These are phyloP conservation scores for Sporothrix inflata DNA, from an alignment of 2,329 filamentous ascomycete species.

Conservation along the genomic window DNA sequence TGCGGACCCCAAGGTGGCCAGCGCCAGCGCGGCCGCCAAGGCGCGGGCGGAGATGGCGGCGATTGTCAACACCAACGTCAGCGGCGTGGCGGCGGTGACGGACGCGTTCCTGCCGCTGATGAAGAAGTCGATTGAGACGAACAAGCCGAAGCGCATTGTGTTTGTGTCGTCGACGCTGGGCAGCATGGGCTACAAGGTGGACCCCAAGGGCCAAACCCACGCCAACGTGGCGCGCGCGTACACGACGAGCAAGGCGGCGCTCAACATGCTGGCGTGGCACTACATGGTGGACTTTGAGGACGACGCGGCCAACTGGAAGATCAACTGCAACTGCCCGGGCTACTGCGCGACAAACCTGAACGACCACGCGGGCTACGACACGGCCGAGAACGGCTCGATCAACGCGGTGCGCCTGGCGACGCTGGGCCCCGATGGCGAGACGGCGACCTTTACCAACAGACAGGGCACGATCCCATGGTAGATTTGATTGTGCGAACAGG, in stretches of 20 bases:
- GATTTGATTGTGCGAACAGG: no score
- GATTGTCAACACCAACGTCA: conserved; percentile 35
- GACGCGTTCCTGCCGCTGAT: conserved; percentile 42
- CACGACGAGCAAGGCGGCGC: conserved; percentile 37
- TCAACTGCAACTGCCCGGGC: conserved; percentile 46
- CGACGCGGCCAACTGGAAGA: conserved; percentile 38
- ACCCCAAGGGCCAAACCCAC: conserved; percentile 29
- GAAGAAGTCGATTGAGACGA: conserved; percentile 35
- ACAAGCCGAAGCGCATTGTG: conserved; percentile 35
- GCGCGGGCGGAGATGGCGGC: not conserved
- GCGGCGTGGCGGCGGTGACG: conserved; percentile 39
- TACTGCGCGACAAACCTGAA: conserved; percentile 41
- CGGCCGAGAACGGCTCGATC: conserved; percentile 39
- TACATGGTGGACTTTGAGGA: conserved; percentile 41
- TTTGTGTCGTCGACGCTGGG: conserved; percentile 37
- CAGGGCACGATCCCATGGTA: conserved; percentile 35
- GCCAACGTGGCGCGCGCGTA: conserved; percentile 33
- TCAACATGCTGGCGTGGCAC: conserved; percentile 39
- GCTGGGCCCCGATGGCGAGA: conserved; percentile 39
- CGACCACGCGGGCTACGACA: conserved; percentile 29
- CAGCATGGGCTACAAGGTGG: conserved; percentile 34
- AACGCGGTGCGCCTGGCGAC: conserved; percentile 41
- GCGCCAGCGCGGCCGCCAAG: not conserved
- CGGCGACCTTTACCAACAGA: conserved; percentile 38
- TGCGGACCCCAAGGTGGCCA: not conserved